Base-by-base conservation (phyloP, 2,329 filamentous ascomycete genomes). In the Claviceps digitariae region DNA sequence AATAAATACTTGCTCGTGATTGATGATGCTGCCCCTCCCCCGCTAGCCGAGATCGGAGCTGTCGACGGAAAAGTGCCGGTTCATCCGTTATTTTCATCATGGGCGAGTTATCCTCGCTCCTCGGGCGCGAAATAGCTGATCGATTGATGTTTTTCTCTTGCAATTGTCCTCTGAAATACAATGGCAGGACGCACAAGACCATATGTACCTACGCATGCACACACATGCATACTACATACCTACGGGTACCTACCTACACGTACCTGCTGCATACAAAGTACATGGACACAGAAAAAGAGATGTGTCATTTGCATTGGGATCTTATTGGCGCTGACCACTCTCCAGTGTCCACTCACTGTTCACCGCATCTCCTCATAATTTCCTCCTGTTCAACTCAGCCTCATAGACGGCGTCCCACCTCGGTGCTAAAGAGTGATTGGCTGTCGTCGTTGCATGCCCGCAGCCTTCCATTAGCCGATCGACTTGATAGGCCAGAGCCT, bases 41-140 rank as follows among this genome's bases (percentile, higher is more conserved):
- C 53, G 13, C 45, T 52, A 46, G 50, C 53, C 53, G 53, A 55
- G 20, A 55, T 52, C 53, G 53, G 53, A 55, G 29, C 25, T 47
- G 45, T 47, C 45, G 45, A 44, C 10, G 21, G 21, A 4, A 10
- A 44, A 10, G 6, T n/a, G 7, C 41, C 41, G 41, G 7, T 23
- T 13, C 21, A 44, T 25, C 20, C 41, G n/a, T 15, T 4, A 38
- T 4, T 15, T 38, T 17, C 34, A 38, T 38, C 34, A 6, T 17
- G 17, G 17, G 34, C 34, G 34, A 38, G 12, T 38, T 38, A 1
- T 38, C 9, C 31, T 34, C 31, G 31, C 31, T 21, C 20, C 20
- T 6, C n/a, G 8, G n/a, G 8, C 40, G 20, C 15, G 17, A 46
- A 31, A 46, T n/a, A 13, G 15, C 44, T 29, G 7, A 46, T 46